Percentiles rank a stretch among this genome's conserved stretches.
Conservation (phyloP, 2,329 filamentous ascomycete genomes). For the Stagonosporopsis cucurbitacearum region DNA sequence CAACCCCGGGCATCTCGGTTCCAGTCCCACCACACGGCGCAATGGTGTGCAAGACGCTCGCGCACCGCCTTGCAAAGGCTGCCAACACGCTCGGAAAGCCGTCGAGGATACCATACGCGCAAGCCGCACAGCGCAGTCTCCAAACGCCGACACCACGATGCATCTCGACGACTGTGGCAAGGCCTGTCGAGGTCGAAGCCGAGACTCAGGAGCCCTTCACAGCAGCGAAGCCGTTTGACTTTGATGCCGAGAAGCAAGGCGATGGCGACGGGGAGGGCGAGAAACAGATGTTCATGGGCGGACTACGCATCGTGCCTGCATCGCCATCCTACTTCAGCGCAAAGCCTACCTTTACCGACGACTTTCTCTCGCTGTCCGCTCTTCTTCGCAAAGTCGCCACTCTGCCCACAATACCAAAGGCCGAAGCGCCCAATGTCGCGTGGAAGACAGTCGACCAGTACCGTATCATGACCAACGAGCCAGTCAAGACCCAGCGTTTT, state of each 20-base stretch:
- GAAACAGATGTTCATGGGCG: conserved; percentile 34
- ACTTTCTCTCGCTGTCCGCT: conserved; percentile 74
- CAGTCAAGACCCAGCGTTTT: conserved; percentile 71
- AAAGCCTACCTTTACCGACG: conserved; percentile 84
- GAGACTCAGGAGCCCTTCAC: conserved; percentile 42
- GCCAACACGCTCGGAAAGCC: conserved; percentile 30
- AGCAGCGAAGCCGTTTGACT: conserved; percentile 55
- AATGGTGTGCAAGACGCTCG: conserved; percentile 45
- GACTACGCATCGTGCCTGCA: conserved; percentile 75
- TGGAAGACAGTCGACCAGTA: conserved; percentile 85
- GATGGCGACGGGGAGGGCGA: conserved; percentile 7
- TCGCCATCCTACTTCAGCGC: conserved; percentile 96
- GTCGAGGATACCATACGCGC: conserved; percentile 31
- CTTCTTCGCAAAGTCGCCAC: conserved; percentile 74
- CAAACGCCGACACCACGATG: conserved; percentile 33
- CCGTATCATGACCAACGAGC: conserved; percentile 59
- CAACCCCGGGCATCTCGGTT: conserved; percentile 15
- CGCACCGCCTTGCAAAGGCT: conserved; percentile 37
- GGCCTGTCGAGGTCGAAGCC: conserved; percentile 32
- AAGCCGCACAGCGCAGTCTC: conserved; percentile 29
- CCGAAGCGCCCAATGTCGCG: conserved; percentile 73
- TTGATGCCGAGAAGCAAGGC: conserved; percentile 30
- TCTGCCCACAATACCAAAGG: conserved; percentile 71
- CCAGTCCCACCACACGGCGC: conserved; percentile 15
- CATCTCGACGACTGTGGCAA: conserved; percentile 42